Evolutionary conservation across 495 filamentous ascomycete species (phyloP).

Genomic region (Achaetomiella virescens): DNA sequence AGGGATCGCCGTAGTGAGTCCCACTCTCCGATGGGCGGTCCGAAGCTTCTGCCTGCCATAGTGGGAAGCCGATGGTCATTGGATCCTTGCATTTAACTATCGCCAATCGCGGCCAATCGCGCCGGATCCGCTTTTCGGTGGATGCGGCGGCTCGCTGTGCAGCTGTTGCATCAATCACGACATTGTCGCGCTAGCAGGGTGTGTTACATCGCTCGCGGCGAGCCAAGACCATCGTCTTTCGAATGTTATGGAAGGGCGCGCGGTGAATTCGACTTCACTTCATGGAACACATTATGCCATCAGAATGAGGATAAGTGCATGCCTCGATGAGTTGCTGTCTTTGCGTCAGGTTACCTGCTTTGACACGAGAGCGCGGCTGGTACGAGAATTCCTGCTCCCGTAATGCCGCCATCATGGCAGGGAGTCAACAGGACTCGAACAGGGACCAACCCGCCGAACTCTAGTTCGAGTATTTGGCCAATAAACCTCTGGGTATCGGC

Average conservation of each 20-base stretch:
- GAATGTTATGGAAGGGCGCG: too few relatives aligned
- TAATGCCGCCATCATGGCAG: constrained; percentile 70
- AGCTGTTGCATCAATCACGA: constrained; percentile 5
- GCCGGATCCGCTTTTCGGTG: not conserved
- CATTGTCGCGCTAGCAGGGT: not conserved
- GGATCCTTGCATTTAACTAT: not conserved
- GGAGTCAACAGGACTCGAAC: constrained; percentile 60
- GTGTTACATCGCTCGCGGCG: not conserved
- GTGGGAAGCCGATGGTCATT: not conserved
- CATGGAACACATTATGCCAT: not conserved
- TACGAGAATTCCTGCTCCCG: constrained; percentile 70
- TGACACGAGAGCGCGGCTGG: constrained; percentile 37
- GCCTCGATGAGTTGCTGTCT: not conserved
- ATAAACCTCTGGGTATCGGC: constrained; percentile 61
- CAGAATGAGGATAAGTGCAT: not conserved
- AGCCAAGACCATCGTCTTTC: not conserved
- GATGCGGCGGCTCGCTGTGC: not conserved
- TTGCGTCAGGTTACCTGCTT: not conserved
- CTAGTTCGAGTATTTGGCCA: constrained; percentile 55
- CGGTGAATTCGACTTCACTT: not conserved
- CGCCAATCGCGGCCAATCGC: not conserved
- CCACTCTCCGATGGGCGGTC: constrained; percentile 1
- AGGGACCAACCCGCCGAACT: constrained; percentile 47
- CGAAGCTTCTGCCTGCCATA: not conserved
- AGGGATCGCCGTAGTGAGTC: not conserved